These are phyloP conservation scores for Bocquillonia castaneifolia DNA, from an alignment of 441 rosid genomes.

Conservation along the genomic window DNA sequence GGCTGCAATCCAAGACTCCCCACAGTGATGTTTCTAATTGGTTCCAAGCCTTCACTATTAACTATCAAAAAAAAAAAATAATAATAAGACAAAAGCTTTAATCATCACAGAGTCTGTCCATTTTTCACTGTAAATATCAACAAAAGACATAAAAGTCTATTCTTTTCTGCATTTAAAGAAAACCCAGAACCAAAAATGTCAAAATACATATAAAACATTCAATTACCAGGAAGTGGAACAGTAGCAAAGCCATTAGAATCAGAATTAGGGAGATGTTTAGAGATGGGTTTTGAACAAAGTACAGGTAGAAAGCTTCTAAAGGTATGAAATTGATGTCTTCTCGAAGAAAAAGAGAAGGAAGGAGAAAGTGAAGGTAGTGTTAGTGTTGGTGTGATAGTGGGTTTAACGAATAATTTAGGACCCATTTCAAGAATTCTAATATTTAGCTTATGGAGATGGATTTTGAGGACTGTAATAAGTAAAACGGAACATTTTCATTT, in stretches of 20 bases:
- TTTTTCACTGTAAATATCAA: too few species aligned
- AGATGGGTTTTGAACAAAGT: conserved; percentile 43
- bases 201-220: background rate
- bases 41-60: conserved; percentile 33
- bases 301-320: conserved; percentile 28
- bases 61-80: conserved; percentile 28
- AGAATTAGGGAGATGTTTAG: conserved; percentile 32
- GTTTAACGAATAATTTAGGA: conserved; percentile 27
- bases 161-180: background rate
- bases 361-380: background rate
- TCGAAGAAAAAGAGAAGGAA: conserved; percentile 16
- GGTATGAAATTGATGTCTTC: conserved; percentile 23
- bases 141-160: too few species aligned
- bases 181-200: background rate
- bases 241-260: conserved; percentile 50
- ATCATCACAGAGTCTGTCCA: too few species aligned
- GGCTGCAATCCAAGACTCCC: conserved; percentile 63
- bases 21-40: conserved; percentile 45
- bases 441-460: conserved; percentile 10
- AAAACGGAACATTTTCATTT: conserved; percentile 13
- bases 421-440: conserved; percentile 13
- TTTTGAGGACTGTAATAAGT: conserved; percentile 3
- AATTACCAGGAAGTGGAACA: background rate
- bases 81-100: background rate
- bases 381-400: conserved; percentile 13